These are phyloP conservation scores for Neopestalotiopsis sp. DNA, from an alignment of 2,329 filamentous ascomycete genomes.

Conservation along the genomic window DNA sequence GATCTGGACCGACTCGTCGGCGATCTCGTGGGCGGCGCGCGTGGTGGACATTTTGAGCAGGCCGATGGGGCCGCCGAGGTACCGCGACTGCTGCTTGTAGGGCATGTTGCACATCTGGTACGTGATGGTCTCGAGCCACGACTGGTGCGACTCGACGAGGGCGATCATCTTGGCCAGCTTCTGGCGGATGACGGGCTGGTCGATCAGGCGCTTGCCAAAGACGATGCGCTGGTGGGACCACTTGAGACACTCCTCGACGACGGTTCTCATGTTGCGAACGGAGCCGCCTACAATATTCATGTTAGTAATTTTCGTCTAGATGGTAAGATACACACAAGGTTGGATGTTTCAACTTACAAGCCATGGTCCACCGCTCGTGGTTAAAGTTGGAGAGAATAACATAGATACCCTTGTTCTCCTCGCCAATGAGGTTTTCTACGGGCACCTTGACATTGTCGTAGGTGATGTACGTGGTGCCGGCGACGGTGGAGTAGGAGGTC, in stretches of 20 bases:
- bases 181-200: slow-evolving; percentile 81
- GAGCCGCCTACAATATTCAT: slow-evolving; percentile 31
- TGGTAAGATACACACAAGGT: not conserved
- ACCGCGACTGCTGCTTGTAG: slow-evolving; percentile 75
- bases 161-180: slow-evolving; percentile 92
- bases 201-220: slow-evolving; percentile 80
- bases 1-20: slow-evolving; percentile 84
- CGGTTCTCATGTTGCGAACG: slow-evolving; percentile 37
- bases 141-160: slow-evolving; percentile 79
- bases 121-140: slow-evolving; percentile 83
- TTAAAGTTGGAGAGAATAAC: slow-evolving; percentile 90
- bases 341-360: slow-evolving; percentile 48
- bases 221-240: slow-evolving; percentile 88
- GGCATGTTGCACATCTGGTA: slow-evolving; percentile 89
- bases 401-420: slow-evolving; percentile 85
- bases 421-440: slow-evolving; percentile 75
- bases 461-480: slow-evolving; percentile 79
- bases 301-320: not conserved
- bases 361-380: slow-evolving; percentile 83
- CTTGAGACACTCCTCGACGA: slow-evolving; percentile 77
- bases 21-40: slow-evolving; percentile 79
- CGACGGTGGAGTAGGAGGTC: slow-evolving; percentile 79
- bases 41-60: slow-evolving; percentile 82
- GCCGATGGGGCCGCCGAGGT: slow-evolving; percentile 81
- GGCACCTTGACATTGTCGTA: slow-evolving; percentile 90